Evolutionary conservation across 2,329 filamentous ascomycete genomes (phyloP).

Genomic region (Huntiella decipiens): DNA sequence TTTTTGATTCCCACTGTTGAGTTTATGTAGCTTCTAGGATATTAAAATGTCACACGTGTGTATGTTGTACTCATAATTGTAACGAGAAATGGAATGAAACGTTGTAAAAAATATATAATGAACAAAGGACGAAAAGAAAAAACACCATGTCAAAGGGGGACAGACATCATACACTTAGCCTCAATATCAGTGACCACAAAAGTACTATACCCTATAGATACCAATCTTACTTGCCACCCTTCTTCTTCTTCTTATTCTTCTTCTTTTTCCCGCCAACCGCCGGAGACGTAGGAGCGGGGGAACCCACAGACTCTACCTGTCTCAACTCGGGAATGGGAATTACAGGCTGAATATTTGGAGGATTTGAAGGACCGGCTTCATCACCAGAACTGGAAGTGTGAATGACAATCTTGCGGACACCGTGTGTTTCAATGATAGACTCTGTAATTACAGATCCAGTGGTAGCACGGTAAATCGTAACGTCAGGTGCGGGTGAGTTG

Average conservation of each 20-base stretch:
- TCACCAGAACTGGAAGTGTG: slow-evolving; percentile 20
- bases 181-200: background rate
- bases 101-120: background rate
- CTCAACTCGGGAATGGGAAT: background rate
- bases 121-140: background rate
- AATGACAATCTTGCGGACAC: slow-evolving; percentile 57
- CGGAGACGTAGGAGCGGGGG: background rate
- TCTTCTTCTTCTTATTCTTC: slow-evolving; percentile 11
- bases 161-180: too few relatives aligned
- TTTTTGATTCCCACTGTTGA: background rate
- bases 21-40: background rate
- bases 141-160: background rate
- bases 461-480: slow-evolving; percentile 24
- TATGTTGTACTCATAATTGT: too few relatives aligned
- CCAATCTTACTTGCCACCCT: slow-evolving; percentile 7
- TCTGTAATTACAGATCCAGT: slow-evolving; percentile 64
- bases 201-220: background rate
- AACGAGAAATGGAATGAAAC: too few relatives aligned
- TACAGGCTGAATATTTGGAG: background rate
- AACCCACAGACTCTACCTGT: background rate
- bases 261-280: slow-evolving; percentile 9
- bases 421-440: slow-evolving; percentile 54
- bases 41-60: too few relatives aligned
- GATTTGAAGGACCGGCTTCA: slow-evolving; percentile 13
- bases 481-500: background rate